Conservation (phyloP, 1,139 yeast genomes). For the Torulaspora globosa region DNA sequence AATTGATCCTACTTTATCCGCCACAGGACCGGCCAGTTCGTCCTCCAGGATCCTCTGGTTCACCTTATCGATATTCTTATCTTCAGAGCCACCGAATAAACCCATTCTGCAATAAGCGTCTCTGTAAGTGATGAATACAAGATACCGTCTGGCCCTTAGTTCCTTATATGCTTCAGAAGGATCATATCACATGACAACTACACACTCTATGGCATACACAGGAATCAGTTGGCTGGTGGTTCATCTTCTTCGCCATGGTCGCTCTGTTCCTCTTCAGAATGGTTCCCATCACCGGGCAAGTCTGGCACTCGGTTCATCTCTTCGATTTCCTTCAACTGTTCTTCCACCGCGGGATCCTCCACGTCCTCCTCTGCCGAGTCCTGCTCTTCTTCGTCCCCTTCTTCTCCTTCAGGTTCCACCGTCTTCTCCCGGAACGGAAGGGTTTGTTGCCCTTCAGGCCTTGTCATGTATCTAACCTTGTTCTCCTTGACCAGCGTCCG, state of each 20-base stretch:
- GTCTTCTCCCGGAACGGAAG: slow-evolving; percentile 32
- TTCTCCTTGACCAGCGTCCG: slow-evolving; percentile 45
- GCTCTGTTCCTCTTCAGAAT: slow-evolving; percentile 11
- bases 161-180: neutral
- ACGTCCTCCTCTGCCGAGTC: slow-evolving; percentile 19
- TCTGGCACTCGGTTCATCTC: slow-evolving; percentile 36
- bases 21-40: slow-evolving; percentile 12
- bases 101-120: slow-evolving; percentile 16
- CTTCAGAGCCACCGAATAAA: slow-evolving; percentile 17
- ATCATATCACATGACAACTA: slow-evolving; percentile 6
- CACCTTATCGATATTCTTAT: slow-evolving; percentile 14
- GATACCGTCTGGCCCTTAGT: neutral
- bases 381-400: slow-evolving; percentile 15
- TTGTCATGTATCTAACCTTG: slow-evolving; percentile 40
- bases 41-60: slow-evolving; percentile 17
- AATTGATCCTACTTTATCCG: slow-evolving; percentile 15
- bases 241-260: slow-evolving; percentile 11
- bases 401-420: slow-evolving; percentile 10
- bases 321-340: slow-evolving; percentile 19
- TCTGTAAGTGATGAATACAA: neutral
- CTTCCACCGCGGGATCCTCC: slow-evolving; percentile 18
- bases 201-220: neutral
- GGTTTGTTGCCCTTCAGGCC: slow-evolving; percentile 42
- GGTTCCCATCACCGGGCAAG: slow-evolving; percentile 19
- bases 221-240: neutral